Base-by-base conservation (phyloP, 768 basidiomycete species). In the Rhodotorula babjevae region DNA sequence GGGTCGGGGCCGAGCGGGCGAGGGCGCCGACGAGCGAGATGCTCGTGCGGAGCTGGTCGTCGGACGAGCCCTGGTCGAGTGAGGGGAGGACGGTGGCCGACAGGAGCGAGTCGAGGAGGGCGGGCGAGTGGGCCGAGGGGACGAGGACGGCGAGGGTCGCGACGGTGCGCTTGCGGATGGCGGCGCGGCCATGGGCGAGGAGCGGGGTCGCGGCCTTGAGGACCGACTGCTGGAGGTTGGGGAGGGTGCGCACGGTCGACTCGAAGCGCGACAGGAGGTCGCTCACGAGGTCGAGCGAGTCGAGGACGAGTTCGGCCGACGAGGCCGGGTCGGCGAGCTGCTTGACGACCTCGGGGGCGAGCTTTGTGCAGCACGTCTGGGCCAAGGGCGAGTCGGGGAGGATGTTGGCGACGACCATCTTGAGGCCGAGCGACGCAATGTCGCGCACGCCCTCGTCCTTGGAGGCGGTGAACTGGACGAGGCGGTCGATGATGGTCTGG, bases 161-260 rank as follows among this genome's bases (percentile, higher is more conserved):
- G 88, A 97, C 93, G 5, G 92, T 90, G 63, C 93, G 89, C 83
- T 98, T 98, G 63, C 94, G 87, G 65, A 98, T 91, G 0, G 92
- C 92, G 18, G 90, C 86, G 9, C 93, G 88, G 15, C 85, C 78
- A 81, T 90, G 90, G n/a, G 84, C 85, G 59, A 92, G 85, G 21
- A 83, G 77, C 57, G 81, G 81, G 23, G 80, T 80, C 27, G 96
- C 85, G 67, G 92, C 93, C 29, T 89, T 87, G 12, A 95, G 83
- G 2, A 89, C 89, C 80, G 88, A 42, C 89, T 88, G 0, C 87
- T 90, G 72, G 83, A 85, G 60, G 85, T 82, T 90, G 89, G 76
- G 23, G 61, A 49, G 42, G 29, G 77, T 67, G 60, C 50, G 49
- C 57, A 76, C 52, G 23, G 72, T 76, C 29, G 68, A 19, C 14